Base-by-base conservation (phyloP, 768 basidiomycete species). In the Cystoderma amianthinum region DNA sequence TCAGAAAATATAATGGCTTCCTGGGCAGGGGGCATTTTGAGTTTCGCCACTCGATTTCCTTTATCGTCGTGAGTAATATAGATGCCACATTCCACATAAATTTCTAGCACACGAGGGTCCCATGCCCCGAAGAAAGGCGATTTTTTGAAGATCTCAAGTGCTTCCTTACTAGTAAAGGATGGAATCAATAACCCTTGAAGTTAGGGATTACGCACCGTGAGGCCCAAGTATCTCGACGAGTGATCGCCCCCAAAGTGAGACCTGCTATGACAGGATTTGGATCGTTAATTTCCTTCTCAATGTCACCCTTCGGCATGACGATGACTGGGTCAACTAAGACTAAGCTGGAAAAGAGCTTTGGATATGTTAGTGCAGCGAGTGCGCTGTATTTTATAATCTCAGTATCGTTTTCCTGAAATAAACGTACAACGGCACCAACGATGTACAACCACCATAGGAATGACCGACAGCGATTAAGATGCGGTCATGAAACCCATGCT, bases 261-360 rank as follows among this genome's bases (percentile, higher is more conserved):
- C 44, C 39, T 9, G 34, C 7, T 7, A 28, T 28, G 16, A 57
- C 44, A 21, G 47, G 44, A 4, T 48, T 43, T 11, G 37, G 24
- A 37, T 46, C 46, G 18, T 43, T 22, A 9, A 41, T 20, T n/a
- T 32, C 24, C 4, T 32, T 38, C 12, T 44, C 45, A 25, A 50
- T 38, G 36, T 43, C 5, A 28, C 44, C 39, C 42, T 40, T 45
- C 19, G 59, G 60, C 35, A 61, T 58, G 30, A 64, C 39, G 25
- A 87, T 76, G 54, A 94, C 76, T 0, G 93, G 89, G 55, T 96
- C 93, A 19, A 92, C 59, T 17, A 94, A 71, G 32, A 88, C 62
- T 28, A 95, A 62, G 0, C 76, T 75, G 22, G 78, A 68, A 63
- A 91, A 93, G 5, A 93, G 64, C 1, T 63, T 61, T 0, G 89